Percentiles rank a stretch among this genome's conserved stretches.
These are phyloP conservation scores for Madurella mycetomatis DNA, from an alignment of 2,329 filamentous ascomycete species.

Conservation along the genomic window DNA sequence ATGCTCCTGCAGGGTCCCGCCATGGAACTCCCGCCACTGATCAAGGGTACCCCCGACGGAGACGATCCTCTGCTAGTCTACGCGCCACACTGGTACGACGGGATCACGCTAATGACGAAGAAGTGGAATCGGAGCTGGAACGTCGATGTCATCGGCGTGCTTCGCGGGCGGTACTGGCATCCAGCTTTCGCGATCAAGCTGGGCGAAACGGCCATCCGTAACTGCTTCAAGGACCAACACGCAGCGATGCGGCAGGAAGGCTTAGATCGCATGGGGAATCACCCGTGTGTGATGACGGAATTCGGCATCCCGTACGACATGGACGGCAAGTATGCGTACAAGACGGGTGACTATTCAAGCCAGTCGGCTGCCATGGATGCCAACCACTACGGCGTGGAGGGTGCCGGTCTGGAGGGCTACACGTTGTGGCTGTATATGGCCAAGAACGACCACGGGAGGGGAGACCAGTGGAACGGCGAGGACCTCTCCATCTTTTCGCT, in stretches of 20 bases:
- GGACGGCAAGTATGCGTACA: slow-evolving; percentile 94
- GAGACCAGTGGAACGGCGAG: slow-evolving; percentile 96
- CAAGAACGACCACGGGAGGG: slow-evolving; percentile 80
- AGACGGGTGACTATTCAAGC: slow-evolving; percentile 89
- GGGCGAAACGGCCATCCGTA: slow-evolving; percentile 88
- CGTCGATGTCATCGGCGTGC: slow-evolving; percentile 86
- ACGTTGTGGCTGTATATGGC: slow-evolving; percentile 84
- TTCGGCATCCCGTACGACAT: slow-evolving; percentile 99
- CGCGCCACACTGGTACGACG: slow-evolving; percentile 94
- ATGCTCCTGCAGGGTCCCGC: slow-evolving; percentile 90
- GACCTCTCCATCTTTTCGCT: slow-evolving; percentile 85
- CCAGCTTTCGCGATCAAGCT: slow-evolving; percentile 91
- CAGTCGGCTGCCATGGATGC: slow-evolving; percentile 92
- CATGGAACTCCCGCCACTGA: slow-evolving; percentile 80
- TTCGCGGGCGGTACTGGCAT: slow-evolving; percentile 81
- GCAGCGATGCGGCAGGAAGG: slow-evolving; percentile 80
- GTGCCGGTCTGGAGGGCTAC: slow-evolving; percentile 76
- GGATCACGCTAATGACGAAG: slow-evolving; percentile 93
- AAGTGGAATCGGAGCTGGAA: slow-evolving; percentile 99
- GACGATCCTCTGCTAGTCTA: slow-evolving; percentile 83
- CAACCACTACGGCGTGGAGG: slow-evolving; percentile 90
- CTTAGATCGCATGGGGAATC: slow-evolving; percentile 78
- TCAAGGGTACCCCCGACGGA: slow-evolving; percentile 85
- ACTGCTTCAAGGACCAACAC: slow-evolving; percentile 86
- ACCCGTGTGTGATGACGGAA: slow-evolving; percentile 86